Evolutionary conservation across 768 basidiomycete genomes (phyloP).

Genomic region (Pisolithus tinctorius): DNA sequence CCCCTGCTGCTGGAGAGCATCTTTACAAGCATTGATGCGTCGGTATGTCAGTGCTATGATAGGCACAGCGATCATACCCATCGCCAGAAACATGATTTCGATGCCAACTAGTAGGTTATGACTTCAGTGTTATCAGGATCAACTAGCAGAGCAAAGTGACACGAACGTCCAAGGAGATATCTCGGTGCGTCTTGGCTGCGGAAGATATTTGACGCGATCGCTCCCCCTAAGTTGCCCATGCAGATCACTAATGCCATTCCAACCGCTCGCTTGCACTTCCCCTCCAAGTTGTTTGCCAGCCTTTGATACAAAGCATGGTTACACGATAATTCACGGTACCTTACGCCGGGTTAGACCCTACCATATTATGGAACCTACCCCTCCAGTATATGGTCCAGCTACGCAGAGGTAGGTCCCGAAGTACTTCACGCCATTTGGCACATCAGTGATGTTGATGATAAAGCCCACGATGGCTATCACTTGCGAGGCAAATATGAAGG

Average conservation of each 20-base stretch:
- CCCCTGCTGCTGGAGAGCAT: slow-evolving; percentile 15
- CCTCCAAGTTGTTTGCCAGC: slow-evolving; percentile 17
- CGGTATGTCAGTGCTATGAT: slow-evolving; percentile 42
- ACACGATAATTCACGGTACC: neutral
- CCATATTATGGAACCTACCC: slow-evolving; percentile 58
- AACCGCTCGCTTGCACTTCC: slow-evolving; percentile 60
- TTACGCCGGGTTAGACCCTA: slow-evolving; percentile 14
- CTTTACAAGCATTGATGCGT: slow-evolving; percentile 47
- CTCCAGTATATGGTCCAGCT: slow-evolving; percentile 49
- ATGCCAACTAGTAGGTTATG: slow-evolving; percentile 39
- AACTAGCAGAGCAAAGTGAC: neutral
- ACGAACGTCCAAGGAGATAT: slow-evolving; percentile 56
- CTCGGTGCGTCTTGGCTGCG: slow-evolving; percentile 51
- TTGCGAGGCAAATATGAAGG: slow-evolving; percentile 50
- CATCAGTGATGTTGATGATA: slow-evolving; percentile 51
- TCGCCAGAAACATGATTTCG: slow-evolving; percentile 63
- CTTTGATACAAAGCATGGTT: neutral
- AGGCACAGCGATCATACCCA: slow-evolving; percentile 40
- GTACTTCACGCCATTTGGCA: slow-evolving; percentile 51
- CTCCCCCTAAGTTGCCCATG: slow-evolving; percentile 58
- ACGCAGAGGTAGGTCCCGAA: slow-evolving; percentile 64
- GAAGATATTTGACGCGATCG: slow-evolving; percentile 56
- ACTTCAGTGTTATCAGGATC: neutral
- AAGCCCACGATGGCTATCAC: slow-evolving; percentile 49
- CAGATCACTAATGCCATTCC: slow-evolving; percentile 64